Evolutionary conservation across 352 stramenopile genomes (phyloP), one percentile per base, ranked within the genome.

Genomic region (Phytophthora sp.): DNA sequence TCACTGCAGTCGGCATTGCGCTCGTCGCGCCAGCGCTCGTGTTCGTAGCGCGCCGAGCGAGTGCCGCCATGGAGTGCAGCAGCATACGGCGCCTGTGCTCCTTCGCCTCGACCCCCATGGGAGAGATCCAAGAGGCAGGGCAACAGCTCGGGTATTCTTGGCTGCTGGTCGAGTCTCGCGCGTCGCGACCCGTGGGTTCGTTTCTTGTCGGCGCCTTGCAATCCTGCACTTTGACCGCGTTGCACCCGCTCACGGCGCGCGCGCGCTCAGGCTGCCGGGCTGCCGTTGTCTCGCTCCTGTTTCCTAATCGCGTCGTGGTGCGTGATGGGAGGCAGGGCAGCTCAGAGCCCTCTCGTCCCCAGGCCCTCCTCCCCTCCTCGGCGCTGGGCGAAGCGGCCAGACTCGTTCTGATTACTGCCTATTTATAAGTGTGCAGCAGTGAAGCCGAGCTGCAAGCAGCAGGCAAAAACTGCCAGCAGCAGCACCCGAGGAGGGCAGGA

Each of bases 41-140:
- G 17, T 45, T 69, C 11, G 58, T 51, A 10, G 18, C 64, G 21
- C 62, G 62, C 13, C 72, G 69, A 9, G 72, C 72, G 0, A 81
- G 57, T 17, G 62, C 46, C 21, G 74, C 68, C 61, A 82, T 82
- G 15, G 62, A 76, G 28, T 72, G 67, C 51, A 82, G 32, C 28
- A 80, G 65, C 54, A 72, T 57, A 12, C 54, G 58, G 18, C 55
- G 71, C 44, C 69, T 75, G 38, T 79, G 62, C 35, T 82, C 71
- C 38, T 70, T 66, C 23, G 55, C 55, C 20, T 78, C 59, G 27
- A 76, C 58, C n/a, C 68, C 71, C 72, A 86, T 84, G 26, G 39
- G 28, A 50, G 37, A 44, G 13, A 57, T 44, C 54, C 21, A 30
- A 27, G 45, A 17, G 26, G 17, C 31, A 34, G 42, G 27, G 34